Conservation (phyloP, 1,139 yeast genomes). For the Insectozyma bohioensis region DNA sequence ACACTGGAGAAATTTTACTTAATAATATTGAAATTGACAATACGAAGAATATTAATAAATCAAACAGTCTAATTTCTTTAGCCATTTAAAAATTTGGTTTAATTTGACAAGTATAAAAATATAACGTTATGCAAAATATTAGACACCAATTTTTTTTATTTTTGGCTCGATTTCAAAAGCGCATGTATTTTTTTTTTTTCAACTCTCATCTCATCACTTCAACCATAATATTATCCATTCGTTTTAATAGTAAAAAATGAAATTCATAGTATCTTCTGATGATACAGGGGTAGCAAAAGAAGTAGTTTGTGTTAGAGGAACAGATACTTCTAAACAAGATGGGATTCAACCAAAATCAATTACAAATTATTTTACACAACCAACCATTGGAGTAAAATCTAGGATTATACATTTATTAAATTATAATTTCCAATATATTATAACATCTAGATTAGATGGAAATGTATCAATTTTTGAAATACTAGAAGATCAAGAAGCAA, state of each 20-base stretch:
- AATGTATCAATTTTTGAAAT: conserved; percentile 37
- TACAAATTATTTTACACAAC: conserved; percentile 38
- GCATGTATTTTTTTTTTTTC: conserved; percentile 2
- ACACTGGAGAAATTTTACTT: too few relatives aligned
- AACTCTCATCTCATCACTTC: conserved; percentile 3
- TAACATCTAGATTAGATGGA: conserved; percentile 47
- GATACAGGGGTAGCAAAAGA: conserved; percentile 60
- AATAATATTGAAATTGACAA: too few relatives aligned
- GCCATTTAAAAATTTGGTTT: too few relatives aligned
- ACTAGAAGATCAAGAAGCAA: conserved; percentile 15
- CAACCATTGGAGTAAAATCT: conserved; percentile 25
- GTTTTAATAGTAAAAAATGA: too few relatives aligned
- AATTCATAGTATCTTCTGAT: conserved; percentile 52
- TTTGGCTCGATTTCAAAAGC: too few relatives aligned
- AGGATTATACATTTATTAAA: conserved; percentile 23
- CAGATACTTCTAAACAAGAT: conserved; percentile 66
- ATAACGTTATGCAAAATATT: too few relatives aligned
- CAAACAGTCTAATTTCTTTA: too few relatives aligned
- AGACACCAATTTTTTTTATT: too few relatives aligned
- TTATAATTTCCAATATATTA: conserved; percentile 33
- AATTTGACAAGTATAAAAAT: too few relatives aligned
- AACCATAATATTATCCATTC: background rate
- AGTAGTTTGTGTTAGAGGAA: conserved; percentile 55
- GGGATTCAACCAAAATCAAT: conserved; percentile 55
- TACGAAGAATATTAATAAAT: too few relatives aligned